Evolutionary conservation across 192 early-diverging fungal species (phyloP).

Genomic region (Podila epigama): DNA sequence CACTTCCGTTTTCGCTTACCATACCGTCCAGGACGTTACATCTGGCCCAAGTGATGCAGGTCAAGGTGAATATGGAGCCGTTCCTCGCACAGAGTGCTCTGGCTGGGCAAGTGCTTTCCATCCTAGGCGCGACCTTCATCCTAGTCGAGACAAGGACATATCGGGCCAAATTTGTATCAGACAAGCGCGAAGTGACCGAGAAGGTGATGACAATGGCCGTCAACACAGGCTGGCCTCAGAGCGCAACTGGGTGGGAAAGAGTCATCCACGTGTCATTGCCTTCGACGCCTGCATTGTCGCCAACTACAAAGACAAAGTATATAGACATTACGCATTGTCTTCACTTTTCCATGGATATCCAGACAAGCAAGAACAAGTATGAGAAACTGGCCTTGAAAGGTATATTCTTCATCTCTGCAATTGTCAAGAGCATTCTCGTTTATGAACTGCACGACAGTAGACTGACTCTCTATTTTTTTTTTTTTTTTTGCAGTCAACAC

Average conservation of each 20-base stretch:
- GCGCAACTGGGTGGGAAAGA: slow-evolving; percentile 3
- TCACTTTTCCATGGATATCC: slow-evolving; percentile 6
- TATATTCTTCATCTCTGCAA: neutral
- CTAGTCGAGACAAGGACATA: slow-evolving; percentile 15
- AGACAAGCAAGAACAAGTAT: slow-evolving; percentile 1
- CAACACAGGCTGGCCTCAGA: slow-evolving; percentile 19
- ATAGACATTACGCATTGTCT: slow-evolving; percentile 17
- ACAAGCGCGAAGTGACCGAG: neutral
- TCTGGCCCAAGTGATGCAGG: slow-evolving; percentile 7
- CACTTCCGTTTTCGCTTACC: neutral
- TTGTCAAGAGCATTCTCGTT: too few species aligned
- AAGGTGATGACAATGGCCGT: slow-evolving; percentile 11
- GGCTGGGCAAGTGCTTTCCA: slow-evolving; percentile 1
- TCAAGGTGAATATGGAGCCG: slow-evolving; percentile 2
- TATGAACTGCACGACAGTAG: too few species aligned
- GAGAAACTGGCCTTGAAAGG: slow-evolving; percentile 14
- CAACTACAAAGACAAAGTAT: slow-evolving; percentile 8
- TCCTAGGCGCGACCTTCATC: slow-evolving; percentile 7
- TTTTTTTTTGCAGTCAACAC: neutral
- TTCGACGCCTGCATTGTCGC: slow-evolving; percentile 3
- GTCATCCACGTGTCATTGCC: slow-evolving; percentile 16
- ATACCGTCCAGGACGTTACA: slow-evolving; percentile 4
- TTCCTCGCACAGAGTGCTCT: neutral
- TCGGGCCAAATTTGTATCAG: slow-evolving; percentile 11
- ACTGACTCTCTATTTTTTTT: neutral